A percentile compares a stretch with the other conserved stretches of the same genome.
phyloP scores from a whole-genome alignment of 2,329 filamentous ascomycete species.

The Leptographium lundbergii region DNA sequence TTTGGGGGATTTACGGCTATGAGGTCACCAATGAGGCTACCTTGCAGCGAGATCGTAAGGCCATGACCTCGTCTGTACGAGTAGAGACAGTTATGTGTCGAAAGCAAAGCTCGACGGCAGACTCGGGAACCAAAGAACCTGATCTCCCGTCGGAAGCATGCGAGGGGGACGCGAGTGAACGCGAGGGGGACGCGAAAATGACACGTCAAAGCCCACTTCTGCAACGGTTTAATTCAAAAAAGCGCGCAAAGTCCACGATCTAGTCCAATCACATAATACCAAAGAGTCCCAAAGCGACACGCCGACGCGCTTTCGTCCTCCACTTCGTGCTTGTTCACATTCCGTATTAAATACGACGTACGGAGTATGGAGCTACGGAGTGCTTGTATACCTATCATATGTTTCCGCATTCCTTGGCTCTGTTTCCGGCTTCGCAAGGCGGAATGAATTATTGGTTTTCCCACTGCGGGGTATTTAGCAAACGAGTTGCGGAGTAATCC shows the following conservation, averaged over 20 bases:
- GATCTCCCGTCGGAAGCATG: not conserved
- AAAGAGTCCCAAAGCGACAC: not conserved
- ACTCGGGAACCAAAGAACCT: too few relatives aligned
- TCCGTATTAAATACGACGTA: not conserved
- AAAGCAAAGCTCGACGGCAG: too few relatives aligned
- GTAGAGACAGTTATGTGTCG: too few relatives aligned
- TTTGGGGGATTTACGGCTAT: too few relatives aligned
- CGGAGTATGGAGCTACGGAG: not conserved
- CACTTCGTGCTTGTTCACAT: not conserved
- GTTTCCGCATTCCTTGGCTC: not conserved
- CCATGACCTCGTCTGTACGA: too few relatives aligned
- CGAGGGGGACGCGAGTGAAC: not conserved
- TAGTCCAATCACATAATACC: not conserved
- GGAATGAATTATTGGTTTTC: too few relatives aligned
- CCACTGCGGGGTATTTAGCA: too few relatives aligned
- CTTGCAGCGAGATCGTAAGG: too few relatives aligned
- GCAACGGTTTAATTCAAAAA: not conserved
- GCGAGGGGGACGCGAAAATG: not conserved
- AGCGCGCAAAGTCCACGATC: not conserved
- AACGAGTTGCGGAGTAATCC: too few relatives aligned
- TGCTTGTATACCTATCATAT: not conserved
- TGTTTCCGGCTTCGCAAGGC: too few relatives aligned
- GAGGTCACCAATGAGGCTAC: too few relatives aligned
- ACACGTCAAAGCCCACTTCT: not conserved
- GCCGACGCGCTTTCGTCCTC: not conserved